phyloP scores from a whole-genome alignment of 495 filamentous ascomycete species.

The Echria macrotheca region DNA sequence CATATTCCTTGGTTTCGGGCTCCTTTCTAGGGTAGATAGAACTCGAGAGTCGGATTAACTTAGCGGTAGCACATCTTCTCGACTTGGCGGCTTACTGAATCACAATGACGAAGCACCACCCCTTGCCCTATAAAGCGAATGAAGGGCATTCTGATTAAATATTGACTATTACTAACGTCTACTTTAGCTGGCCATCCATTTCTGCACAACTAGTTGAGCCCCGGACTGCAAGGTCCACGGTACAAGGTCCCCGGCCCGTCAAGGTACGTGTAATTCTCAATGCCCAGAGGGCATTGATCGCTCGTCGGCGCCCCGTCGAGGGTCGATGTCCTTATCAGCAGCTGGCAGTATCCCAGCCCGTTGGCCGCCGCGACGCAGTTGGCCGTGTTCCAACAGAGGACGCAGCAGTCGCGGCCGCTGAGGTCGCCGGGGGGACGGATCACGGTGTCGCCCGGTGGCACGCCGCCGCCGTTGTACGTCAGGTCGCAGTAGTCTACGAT shows the following conservation, averaged over 20 bases:
- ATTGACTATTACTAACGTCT: too few species aligned
- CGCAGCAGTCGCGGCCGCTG: background rate
- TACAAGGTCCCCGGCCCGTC: conserved; percentile 4
- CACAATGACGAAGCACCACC: too few species aligned
- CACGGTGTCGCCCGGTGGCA: background rate
- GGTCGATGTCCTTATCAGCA: background rate
- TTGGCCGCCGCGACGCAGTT: conserved; percentile 5
- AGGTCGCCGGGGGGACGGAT: background rate
- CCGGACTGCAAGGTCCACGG: conserved; percentile 6
- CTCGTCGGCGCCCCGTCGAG: conserved; percentile 2
- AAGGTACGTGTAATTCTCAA: conserved; percentile 5
- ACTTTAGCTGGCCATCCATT: background rate
- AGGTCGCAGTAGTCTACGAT: conserved; percentile 1
- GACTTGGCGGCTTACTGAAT: too few species aligned
- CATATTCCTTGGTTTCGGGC: too few species aligned
- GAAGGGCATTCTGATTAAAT: too few species aligned
- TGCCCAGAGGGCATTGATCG: conserved; percentile 1
- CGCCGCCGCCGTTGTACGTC: conserved; percentile 4
- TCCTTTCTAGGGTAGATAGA: too few species aligned
- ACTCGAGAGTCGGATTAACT: too few species aligned
- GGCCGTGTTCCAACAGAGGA: background rate
- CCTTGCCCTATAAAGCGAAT: too few species aligned
- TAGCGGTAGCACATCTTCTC: too few species aligned
- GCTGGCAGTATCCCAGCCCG: background rate
- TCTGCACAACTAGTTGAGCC: background rate